These are phyloP conservation scores for Linaria vulgaris DNA, from an alignment of 257 asterid species.

Conservation along the genomic window DNA sequence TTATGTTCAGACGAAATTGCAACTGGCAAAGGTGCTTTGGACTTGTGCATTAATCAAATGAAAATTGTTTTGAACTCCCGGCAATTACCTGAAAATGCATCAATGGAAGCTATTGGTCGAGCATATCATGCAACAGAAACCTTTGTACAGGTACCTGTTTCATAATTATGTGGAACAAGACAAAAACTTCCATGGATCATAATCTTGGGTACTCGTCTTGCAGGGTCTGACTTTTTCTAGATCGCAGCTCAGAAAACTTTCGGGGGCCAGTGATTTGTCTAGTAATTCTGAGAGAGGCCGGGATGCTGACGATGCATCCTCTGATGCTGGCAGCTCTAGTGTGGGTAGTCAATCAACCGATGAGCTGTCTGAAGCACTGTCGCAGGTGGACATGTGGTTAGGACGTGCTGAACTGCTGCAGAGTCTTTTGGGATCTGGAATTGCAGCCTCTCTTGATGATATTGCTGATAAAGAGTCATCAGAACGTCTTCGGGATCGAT, in stretches of 20 bases:
- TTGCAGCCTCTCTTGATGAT: constrained; percentile 96
- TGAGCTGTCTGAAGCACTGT: constrained; percentile 76
- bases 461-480: constrained; percentile 91
- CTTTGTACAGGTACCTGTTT: constrained; percentile 73
- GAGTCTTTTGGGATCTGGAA: constrained; percentile 95
- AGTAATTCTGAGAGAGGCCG: constrained; percentile 73
- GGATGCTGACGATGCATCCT: constrained; percentile 84
- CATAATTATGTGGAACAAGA: constrained; percentile 24
- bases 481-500: constrained; percentile 81
- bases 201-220: constrained; percentile 4
- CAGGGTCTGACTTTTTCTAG: constrained; percentile 85
- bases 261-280: constrained; percentile 72
- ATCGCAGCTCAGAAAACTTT: constrained; percentile 80
- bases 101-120: constrained; percentile 90
- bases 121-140: constrained; percentile 98
- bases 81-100: constrained; percentile 78
- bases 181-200: constrained; percentile 6
- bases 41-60: constrained; percentile 86
- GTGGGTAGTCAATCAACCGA: constrained; percentile 87
- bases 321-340: constrained; percentile 94
- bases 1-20: constrained; percentile 80
- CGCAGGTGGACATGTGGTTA: constrained; percentile 85
- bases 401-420: constrained; percentile 93
- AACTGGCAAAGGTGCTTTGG: constrained; percentile 90
- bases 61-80: constrained; percentile 74